phyloP scores from a whole-genome alignment of 1,284 basidiomycete genomes.

The Moesziomyces globuligerus region DNA sequence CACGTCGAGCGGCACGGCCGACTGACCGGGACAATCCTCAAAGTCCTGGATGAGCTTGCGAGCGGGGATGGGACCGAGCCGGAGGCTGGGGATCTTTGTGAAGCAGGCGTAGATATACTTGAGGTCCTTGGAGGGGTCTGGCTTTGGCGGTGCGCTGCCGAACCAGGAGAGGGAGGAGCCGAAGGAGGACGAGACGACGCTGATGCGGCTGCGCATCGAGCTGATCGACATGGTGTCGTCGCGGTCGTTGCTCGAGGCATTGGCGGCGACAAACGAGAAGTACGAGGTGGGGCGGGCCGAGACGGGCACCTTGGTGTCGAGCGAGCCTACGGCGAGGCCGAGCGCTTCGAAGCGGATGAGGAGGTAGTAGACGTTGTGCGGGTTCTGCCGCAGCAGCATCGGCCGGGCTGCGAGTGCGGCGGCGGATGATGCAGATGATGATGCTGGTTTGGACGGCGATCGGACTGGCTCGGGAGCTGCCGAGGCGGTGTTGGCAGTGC shows the following conservation, averaged over 20 bases:
- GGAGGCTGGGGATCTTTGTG: conserved; percentile 83
- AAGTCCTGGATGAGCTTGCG: conserved; percentile 75
- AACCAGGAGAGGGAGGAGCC: conserved; percentile 48
- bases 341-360: conserved; percentile 85
- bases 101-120: conserved; percentile 86
- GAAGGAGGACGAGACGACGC: conserved; percentile 77
- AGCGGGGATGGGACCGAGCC: conserved; percentile 70
- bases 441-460: neutral
- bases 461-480: neutral
- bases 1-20: conserved; percentile 80
- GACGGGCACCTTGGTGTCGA: conserved; percentile 74
- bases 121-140: conserved; percentile 75
- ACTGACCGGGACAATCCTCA: conserved; percentile 78
- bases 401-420: conserved; percentile 18
- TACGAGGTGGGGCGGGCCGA: conserved; percentile 72
- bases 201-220: conserved; percentile 81
- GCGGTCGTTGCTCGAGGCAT: conserved; percentile 19
- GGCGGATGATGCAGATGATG: conserved; percentile 2
- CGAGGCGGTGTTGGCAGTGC: conserved; percentile 6
- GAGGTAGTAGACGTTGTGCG: conserved; percentile 85
- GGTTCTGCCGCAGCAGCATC: conserved; percentile 76
- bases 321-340: conserved; percentile 77
- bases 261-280: conserved; percentile 45
- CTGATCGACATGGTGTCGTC: conserved; percentile 78
- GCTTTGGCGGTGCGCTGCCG: conserved; percentile 2